Evolutionary conservation across 805 yeast species (phyloP).

Genomic region (Isabelozyma rhagii): DNA sequence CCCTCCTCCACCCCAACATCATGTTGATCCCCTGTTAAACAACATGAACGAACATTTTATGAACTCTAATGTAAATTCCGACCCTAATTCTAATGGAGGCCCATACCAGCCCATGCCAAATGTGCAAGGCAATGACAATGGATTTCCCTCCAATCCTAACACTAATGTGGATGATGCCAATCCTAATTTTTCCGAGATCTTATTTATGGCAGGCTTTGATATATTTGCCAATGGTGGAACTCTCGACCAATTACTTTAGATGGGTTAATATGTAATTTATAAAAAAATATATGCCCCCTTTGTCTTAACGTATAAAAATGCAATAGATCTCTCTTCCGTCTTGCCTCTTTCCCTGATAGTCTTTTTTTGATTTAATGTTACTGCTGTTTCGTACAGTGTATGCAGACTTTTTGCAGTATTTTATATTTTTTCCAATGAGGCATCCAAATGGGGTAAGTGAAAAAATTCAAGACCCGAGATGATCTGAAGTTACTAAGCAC

Average conservation of each 20-base stretch:
- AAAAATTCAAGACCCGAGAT: background rate
- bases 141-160: background rate
- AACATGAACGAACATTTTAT: background rate
- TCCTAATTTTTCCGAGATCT: background rate
- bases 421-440: background rate
- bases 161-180: background rate
- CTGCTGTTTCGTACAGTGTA: background rate
- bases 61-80: background rate
- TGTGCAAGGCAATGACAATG: background rate
- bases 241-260: background rate
- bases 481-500: background rate
- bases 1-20: background rate
- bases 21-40: background rate
- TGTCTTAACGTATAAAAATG: too few species aligned
- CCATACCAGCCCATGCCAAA: background rate
- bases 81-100: background rate
- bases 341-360: too few species aligned
- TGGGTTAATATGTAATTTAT: background rate
- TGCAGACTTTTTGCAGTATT: background rate
- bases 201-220: background rate
- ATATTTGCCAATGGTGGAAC: background rate
- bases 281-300: too few species aligned
- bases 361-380: too few species aligned
- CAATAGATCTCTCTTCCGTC: too few species aligned
- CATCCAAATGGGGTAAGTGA: background rate